Base-by-base conservation (phyloP, 306 rosid genomes). In the Sphenostylis stenocarpa region DNA sequence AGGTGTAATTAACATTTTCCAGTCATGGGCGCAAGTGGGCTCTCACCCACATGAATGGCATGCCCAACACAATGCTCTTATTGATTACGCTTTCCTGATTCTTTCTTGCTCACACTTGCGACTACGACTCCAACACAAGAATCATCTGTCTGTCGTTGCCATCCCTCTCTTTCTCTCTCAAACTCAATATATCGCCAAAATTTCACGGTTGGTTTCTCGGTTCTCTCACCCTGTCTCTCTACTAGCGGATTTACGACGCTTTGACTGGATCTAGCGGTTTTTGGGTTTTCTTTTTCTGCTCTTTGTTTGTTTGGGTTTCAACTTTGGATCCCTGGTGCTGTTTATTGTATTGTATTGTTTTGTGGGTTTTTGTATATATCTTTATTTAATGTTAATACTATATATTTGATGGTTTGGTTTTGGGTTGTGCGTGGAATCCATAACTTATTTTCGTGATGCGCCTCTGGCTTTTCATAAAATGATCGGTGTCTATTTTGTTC, bases 251-350 rank as follows among this genome's bases (percentile, higher is more conserved):
- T 41, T 41, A 41, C 74, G 29, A 69, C n/a, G 58, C 51, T 36
- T 38, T 72, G 17, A 0, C 34, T 55, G 39, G 73, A 79, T 79
- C 78, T 79, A 56, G 19, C 10, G 49, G 24, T 63, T 49, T 62
- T 17, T 10, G 48, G 9, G 6, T 78, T 43, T 67, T 28, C 24
- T 68, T 68, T 12, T 19, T 17, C 56, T 17, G 9, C 56, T 49
- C 58, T n/a, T 55, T n/a, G 5, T 53, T 23, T 52, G 1, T 52
- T 20, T 53, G 28, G 6, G 14, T 53, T 53, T 20, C 53, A 41
- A 67, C 16, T 41, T 21, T 9, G 26, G 58, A 68, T 68, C 73
- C 39, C 24, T 28, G 2, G 26, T n/a, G 9, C 5, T 23, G 24
- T 67, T 52, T n/a, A n/a, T n/a, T n/a, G n/a, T 52, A 3, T 68